A percentile compares a stretch with the other conserved stretches of the same genome.
phyloP scores from a whole-genome alignment of 305 asterid species.

The Ruellia speciosa region DNA sequence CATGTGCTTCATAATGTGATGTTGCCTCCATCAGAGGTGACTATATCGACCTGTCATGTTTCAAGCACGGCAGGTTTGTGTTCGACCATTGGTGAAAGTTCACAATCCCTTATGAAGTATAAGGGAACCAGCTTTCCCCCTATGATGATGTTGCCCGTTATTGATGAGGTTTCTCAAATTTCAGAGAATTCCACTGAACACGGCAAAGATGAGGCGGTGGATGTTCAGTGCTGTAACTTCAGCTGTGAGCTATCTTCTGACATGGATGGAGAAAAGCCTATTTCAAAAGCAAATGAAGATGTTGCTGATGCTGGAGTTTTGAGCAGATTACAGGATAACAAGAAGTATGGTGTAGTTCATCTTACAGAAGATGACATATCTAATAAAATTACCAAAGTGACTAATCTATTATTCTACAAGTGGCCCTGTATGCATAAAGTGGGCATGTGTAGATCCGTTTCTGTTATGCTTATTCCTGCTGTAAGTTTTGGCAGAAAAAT shows the following conservation, averaged over 20 bases:
- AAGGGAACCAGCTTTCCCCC: constrained; percentile 35
- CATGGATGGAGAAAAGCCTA: constrained; percentile 30
- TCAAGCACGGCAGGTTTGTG: constrained; percentile 25
- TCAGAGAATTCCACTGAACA: constrained; percentile 31
- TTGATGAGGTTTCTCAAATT: constrained; percentile 40
- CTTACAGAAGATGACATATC: constrained; percentile 16
- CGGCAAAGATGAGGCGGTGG: constrained; percentile 31
- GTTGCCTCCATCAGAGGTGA: constrained; percentile 28
- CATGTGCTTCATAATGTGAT: constrained; percentile 27
- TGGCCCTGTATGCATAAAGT: constrained; percentile 36
- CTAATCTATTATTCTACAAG: constrained; percentile 29
- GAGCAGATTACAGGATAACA: constrained; percentile 25
- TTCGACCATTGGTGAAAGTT: constrained; percentile 31
- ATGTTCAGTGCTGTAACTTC: constrained; percentile 25
- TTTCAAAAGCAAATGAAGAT: constrained; percentile 24
- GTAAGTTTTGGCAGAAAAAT: constrained; percentile 20
- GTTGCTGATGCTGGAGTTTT: constrained; percentile 22
- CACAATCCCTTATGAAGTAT: constrained; percentile 34
- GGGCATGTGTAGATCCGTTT: constrained; percentile 31
- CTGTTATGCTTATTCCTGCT: constrained; percentile 31
- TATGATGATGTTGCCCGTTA: constrained; percentile 41
- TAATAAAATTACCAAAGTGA: constrained; percentile 21
- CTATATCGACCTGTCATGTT: constrained; percentile 25
- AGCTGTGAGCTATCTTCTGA: constrained; percentile 24
- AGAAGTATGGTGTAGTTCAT: constrained; percentile 25